Conservation (phyloP, 73 alveolate genomes). For the Tetrahymena elliotti region DNA sequence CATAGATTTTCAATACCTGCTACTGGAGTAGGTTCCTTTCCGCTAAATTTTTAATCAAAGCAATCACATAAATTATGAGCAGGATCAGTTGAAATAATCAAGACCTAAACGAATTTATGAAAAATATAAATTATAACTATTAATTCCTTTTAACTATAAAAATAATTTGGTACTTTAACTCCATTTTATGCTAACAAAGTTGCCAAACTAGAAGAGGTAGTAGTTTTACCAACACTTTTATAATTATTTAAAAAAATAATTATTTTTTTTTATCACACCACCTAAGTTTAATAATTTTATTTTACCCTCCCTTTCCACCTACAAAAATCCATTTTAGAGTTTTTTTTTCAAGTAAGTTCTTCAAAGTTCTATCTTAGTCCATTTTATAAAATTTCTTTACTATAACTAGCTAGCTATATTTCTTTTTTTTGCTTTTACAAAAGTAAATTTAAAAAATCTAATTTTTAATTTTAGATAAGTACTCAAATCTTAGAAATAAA, state of each 20-base stretch:
- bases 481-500: background rate
- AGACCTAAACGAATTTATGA: constrained; percentile 45
- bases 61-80: constrained; percentile 99
- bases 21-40: constrained; percentile 77
- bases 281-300: constrained; percentile 32
- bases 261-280: constrained; percentile 47
- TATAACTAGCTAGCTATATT: background rate
- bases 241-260: background rate
- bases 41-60: constrained; percentile 87
- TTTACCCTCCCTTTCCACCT: constrained; percentile 99
- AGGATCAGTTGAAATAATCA: constrained; percentile 99
- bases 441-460: background rate
- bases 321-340: constrained; percentile 95
- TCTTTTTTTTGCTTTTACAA: background rate
- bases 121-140: too few relatives aligned
- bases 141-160: too few relatives aligned
- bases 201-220: constrained; percentile 32
- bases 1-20: constrained; percentile 86
- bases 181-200: constrained; percentile 25
- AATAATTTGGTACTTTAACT: background rate
- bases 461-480: background rate
- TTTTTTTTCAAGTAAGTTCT: constrained; percentile 64
- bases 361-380: constrained; percentile 49
- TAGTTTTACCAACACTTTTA: constrained; percentile 16
- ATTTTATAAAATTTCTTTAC: background rate